phyloP scores from a whole-genome alignment of 768 basidiomycete species.

The Russula vinacea region DNA sequence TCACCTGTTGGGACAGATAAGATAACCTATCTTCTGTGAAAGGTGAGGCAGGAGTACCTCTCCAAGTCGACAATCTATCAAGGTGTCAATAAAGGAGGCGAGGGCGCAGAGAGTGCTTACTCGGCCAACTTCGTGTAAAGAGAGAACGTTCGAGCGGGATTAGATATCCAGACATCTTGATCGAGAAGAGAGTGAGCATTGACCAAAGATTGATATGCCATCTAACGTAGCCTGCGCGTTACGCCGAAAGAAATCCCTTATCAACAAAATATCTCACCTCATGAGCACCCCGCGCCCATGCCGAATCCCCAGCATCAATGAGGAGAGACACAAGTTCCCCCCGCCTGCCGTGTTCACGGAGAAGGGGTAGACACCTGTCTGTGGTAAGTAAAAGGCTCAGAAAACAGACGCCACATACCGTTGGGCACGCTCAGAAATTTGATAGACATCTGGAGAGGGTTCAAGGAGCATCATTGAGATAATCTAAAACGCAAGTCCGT shows the following conservation, averaged over 20 bases:
- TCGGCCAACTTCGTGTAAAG: slow-evolving; percentile 58
- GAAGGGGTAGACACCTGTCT: slow-evolving; percentile 57
- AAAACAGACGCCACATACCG: slow-evolving; percentile 39
- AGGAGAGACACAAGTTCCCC: slow-evolving; percentile 59
- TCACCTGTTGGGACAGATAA: slow-evolving; percentile 44
- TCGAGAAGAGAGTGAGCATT: slow-evolving; percentile 56
- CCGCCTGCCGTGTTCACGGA: slow-evolving; percentile 58
- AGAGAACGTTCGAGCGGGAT: slow-evolving; percentile 48
- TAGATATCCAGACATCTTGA: slow-evolving; percentile 51
- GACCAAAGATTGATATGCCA: slow-evolving; percentile 59
- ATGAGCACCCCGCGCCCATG: slow-evolving; percentile 69
- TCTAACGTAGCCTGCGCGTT: slow-evolving; percentile 38
- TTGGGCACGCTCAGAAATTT: slow-evolving; percentile 68
- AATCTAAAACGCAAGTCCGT: slow-evolving; percentile 44
- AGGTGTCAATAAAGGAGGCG: slow-evolving; percentile 7
- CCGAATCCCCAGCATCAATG: slow-evolving; percentile 67
- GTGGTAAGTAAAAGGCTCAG: slow-evolving; percentile 4
- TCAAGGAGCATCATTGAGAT: slow-evolving; percentile 70
- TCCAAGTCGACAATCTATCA: slow-evolving; percentile 59
- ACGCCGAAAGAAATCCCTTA: background rate
- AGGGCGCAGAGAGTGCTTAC: slow-evolving; percentile 40
- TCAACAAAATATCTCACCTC: slow-evolving; percentile 45
- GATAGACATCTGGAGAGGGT: slow-evolving; percentile 57
- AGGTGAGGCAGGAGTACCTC: slow-evolving; percentile 40
- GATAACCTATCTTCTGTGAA: background rate